Evolutionary conservation across 305 asterid species (phyloP).

Genomic region (Fraxinus velutina): DNA sequence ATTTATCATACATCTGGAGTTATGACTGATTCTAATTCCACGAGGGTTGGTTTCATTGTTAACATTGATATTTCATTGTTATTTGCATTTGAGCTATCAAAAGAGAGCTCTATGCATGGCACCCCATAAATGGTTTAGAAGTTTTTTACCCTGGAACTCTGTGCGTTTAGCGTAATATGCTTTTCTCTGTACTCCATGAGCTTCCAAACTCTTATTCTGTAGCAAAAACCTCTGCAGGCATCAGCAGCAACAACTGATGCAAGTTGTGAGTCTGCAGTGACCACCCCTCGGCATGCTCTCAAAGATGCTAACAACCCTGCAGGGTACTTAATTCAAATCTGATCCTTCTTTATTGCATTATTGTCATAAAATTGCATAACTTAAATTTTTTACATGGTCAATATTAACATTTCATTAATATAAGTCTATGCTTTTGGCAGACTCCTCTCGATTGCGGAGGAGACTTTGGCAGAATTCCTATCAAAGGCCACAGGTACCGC

Average conservation of each 20-base stretch:
- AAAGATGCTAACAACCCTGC: conserved; percentile 64
- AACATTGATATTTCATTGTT: not conserved
- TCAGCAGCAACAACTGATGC: conserved; percentile 46
- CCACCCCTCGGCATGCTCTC: conserved; percentile 48
- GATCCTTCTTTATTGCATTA: not conserved
- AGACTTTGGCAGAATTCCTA: conserved; percentile 97
- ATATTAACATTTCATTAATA: not conserved
- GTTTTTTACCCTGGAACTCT: not conserved
- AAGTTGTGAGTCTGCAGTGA: conserved; percentile 51
- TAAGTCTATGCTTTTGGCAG: conserved; percentile 39
- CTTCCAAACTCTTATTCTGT: conserved; percentile 3
- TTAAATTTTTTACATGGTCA: not conserved
- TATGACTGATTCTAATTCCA: not conserved
- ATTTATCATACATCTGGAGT: not conserved
- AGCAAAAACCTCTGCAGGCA: conserved; percentile 27
- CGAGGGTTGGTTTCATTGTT: not conserved
- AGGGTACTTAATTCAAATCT: conserved; percentile 50
- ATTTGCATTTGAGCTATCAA: not conserved
- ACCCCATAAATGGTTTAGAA: not conserved
- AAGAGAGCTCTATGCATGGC: not conserved
- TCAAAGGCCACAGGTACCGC: conserved; percentile 99
- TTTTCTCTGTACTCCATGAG: not conserved
- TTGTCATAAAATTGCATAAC: not conserved
- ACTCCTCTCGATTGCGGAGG: conserved; percentile 95
- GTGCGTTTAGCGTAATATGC: not conserved